A percentile compares a stretch with the other conserved stretches of the same genome.
Evolutionary conservation across 176 grass and related monocot species (phyloP).

Genomic region (Carex scoparia): DNA sequence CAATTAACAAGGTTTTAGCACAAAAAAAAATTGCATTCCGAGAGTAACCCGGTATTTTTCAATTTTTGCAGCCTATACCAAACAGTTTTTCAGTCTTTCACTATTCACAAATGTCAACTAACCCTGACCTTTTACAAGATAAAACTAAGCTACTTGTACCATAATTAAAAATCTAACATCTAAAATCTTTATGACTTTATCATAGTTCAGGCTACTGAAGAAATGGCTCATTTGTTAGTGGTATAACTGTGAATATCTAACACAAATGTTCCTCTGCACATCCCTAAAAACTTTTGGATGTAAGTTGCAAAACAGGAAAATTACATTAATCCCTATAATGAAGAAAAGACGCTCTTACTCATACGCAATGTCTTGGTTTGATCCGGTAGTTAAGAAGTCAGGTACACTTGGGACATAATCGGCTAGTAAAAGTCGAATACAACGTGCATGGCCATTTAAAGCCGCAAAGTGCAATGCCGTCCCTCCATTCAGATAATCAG

Average conservation of each 20-base stretch:
- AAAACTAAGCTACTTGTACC: conserved; percentile 1
- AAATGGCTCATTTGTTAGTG: background rate
- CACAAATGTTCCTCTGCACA: background rate
- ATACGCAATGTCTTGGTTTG: conserved; percentile 49
- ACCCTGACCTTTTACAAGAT: background rate
- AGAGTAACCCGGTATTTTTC: background rate
- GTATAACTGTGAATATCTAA: background rate
- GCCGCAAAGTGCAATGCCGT: conserved; percentile 89
- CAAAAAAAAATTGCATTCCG: background rate
- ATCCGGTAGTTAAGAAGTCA: conserved; percentile 38
- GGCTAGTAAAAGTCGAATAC: conserved; percentile 66
- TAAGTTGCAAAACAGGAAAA: background rate
- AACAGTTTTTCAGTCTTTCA: background rate
- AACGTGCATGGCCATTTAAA: conserved; percentile 72
- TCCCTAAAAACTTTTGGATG: background rate
- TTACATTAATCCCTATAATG: background rate
- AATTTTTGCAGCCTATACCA: background rate
- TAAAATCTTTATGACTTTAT: background rate
- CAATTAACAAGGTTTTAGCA: background rate
- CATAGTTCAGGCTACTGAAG: background rate
- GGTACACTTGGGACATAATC: conserved; percentile 74
- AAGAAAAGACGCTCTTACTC: conserved; percentile 29
- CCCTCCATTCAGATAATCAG: conserved; percentile 86
- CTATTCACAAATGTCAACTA: background rate
- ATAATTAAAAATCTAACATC: background rate